These are phyloP conservation scores for Zymoseptoria pseudotritici DNA, from an alignment of 2,329 filamentous ascomycete genomes.

Conservation along the genomic window DNA sequence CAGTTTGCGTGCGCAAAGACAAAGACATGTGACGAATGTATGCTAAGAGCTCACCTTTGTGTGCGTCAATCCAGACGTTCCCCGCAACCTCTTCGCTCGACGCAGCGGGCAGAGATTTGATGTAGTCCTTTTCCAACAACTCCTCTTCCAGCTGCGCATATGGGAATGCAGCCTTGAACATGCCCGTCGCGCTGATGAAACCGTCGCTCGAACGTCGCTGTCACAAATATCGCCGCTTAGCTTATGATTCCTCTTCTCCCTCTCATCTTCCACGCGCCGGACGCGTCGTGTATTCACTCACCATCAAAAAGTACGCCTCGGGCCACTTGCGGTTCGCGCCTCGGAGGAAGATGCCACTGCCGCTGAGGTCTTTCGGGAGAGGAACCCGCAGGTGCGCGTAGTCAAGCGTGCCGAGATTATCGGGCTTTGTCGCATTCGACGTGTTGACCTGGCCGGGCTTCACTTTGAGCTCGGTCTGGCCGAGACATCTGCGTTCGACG, in stretches of 20 bases:
- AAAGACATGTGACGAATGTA: constrained; percentile 6
- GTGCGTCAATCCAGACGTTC: constrained; percentile 90
- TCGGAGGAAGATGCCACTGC: constrained; percentile 84
- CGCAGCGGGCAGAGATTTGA: constrained; percentile 74
- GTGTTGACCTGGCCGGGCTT: constrained; percentile 69
- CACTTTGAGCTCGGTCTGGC: constrained; percentile 82
- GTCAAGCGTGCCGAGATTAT: constrained; percentile 77
- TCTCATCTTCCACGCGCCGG: constrained; percentile 2
- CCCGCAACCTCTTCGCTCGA: constrained; percentile 89
- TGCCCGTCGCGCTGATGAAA: constrained; percentile 77
- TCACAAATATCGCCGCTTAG: constrained; percentile 5
- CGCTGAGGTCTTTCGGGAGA: constrained; percentile 77
- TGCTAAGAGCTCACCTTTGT: constrained; percentile 45
- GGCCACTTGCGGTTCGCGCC: constrained; percentile 56
- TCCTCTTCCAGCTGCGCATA: constrained; percentile 62
- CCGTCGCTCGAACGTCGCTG: constrained; percentile 76
- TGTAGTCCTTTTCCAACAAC: constrained; percentile 67
- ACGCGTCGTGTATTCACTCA: constrained; percentile 6
- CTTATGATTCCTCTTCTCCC: constrained; percentile 5
- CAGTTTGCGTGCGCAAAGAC: background rate
- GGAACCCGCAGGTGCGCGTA: constrained; percentile 93
- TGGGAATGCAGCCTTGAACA: constrained; percentile 87
- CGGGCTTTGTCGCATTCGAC: constrained; percentile 62
- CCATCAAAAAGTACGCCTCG: constrained; percentile 93
- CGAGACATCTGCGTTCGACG: constrained; percentile 75